Percentiles rank a stretch among this genome's conserved stretches.
These are phyloP conservation scores for Phytopythium ostracodes DNA, from an alignment of 352 stramenopile species.

Conservation along the genomic window DNA sequence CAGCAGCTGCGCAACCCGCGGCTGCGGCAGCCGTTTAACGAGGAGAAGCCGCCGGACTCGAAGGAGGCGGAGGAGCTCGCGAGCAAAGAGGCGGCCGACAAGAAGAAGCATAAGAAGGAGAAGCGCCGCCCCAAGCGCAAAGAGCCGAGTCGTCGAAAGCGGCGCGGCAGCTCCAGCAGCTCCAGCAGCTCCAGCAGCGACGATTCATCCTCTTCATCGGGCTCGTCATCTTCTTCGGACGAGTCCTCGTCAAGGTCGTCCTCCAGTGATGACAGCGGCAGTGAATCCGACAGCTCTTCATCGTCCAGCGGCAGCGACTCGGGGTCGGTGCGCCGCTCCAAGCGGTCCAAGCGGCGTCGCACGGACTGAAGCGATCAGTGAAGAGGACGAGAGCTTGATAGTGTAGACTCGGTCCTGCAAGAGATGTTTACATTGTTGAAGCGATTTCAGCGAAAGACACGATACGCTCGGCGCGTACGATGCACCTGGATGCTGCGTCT, in stretches of 20 bases:
- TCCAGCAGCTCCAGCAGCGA: slow-evolving; percentile 27
- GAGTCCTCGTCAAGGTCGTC: slow-evolving; percentile 16
- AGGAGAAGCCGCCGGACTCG: slow-evolving; percentile 60
- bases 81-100: slow-evolving; percentile 9
- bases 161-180: slow-evolving; percentile 24
- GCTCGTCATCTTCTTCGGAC: slow-evolving; percentile 21
- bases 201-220: slow-evolving; percentile 16
- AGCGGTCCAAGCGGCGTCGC: slow-evolving; percentile 35
- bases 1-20: slow-evolving; percentile 80
- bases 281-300: slow-evolving; percentile 8
- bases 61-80: slow-evolving; percentile 26
- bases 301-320: slow-evolving; percentile 14
- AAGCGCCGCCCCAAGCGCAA: slow-evolving; percentile 21
- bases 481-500: too few relatives aligned
- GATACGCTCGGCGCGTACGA: background rate
- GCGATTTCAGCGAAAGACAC: background rate
- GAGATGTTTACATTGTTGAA: background rate
- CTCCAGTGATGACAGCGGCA: slow-evolving; percentile 18
- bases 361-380: slow-evolving; percentile 21
- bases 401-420: background rate
- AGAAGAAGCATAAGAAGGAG: slow-evolving; percentile 16
- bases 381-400: background rate
- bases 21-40: slow-evolving; percentile 77
- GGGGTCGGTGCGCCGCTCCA: slow-evolving; percentile 17
- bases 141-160: slow-evolving; percentile 19